phyloP scores from a whole-genome alignment of 345 rosid genomes.

The Eucalyptus albens region DNA sequence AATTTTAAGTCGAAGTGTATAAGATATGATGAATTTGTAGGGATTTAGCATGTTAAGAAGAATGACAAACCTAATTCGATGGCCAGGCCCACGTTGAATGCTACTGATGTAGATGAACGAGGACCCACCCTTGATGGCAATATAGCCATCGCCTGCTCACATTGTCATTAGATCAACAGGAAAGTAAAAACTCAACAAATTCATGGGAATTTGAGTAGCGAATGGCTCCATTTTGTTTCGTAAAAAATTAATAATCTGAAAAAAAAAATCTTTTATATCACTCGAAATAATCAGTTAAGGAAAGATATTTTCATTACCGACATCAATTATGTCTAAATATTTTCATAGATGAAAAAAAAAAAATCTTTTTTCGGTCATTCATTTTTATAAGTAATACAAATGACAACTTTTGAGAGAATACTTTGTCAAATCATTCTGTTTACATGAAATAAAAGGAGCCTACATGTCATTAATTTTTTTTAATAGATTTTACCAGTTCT shows the following conservation, averaged over 20 bases:
- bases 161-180: background rate
- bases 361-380: fast-evolving
- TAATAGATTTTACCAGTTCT: too few relatives aligned
- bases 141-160: constrained; percentile 11
- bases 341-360: too few relatives aligned
- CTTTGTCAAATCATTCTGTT: background rate
- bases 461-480: too few relatives aligned
- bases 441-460: too few relatives aligned
- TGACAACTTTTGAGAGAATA: too few relatives aligned
- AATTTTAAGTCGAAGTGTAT: background rate
- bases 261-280: fast-evolving
- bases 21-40: background rate
- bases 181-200: too few relatives aligned
- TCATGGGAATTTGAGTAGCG: background rate
- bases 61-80: constrained; percentile 7
- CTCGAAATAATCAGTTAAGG: background rate
- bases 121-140: background rate
- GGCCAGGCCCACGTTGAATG: constrained; percentile 4
- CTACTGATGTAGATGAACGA: background rate
- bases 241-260: fast-evolving
- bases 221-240: fast-evolving
- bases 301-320: background rate
- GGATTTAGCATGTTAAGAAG: too few relatives aligned
- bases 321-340: background rate
- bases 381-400: too few relatives aligned